phyloP scores from a whole-genome alignment of 768 basidiomycete genomes.

The Boletus reticulatus region DNA sequence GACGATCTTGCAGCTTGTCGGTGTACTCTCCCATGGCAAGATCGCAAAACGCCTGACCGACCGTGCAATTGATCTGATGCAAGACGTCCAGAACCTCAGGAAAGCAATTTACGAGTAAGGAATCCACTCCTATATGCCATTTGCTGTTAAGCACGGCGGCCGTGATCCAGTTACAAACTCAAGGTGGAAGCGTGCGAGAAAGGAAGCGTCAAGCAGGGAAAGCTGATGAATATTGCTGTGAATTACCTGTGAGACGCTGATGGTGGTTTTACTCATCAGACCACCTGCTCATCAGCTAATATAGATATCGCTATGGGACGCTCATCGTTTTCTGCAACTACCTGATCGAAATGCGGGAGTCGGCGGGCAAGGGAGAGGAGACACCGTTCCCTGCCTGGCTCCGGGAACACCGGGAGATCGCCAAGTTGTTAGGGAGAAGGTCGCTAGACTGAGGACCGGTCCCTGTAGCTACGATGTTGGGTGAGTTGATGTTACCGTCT shows the following conservation, averaged over 20 bases:
- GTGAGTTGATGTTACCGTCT: not conserved
- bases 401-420: slow-evolving; percentile 80
- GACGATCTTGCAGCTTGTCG: slow-evolving; percentile 90
- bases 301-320: slow-evolving; percentile 83
- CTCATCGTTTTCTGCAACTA: slow-evolving; percentile 96
- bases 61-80: slow-evolving; percentile 86
- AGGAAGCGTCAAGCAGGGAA: slow-evolving; percentile 72
- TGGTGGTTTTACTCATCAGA: slow-evolving; percentile 4
- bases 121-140: not conserved
- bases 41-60: slow-evolving; percentile 89
- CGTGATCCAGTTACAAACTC: slow-evolving; percentile 72
- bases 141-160: slow-evolving; percentile 3
- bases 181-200: slow-evolving; percentile 83
- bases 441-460: slow-evolving; percentile 55
- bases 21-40: slow-evolving; percentile 90
- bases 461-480: not conserved
- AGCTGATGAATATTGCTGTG: slow-evolving; percentile 70
- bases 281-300: slow-evolving; percentile 4
- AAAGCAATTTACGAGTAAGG: slow-evolving; percentile 93
- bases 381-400: slow-evolving; percentile 82
- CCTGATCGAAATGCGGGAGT: slow-evolving; percentile 65
- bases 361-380: slow-evolving; percentile 35
- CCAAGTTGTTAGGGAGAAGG: slow-evolving; percentile 61
- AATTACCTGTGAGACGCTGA: slow-evolving; percentile 74
- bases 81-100: slow-evolving; percentile 95